Percentiles rank a stretch among this genome's conserved stretches.
phyloP scores from a whole-genome alignment of 1,284 basidiomycete species.

The Ceratobasidium sp. region DNA sequence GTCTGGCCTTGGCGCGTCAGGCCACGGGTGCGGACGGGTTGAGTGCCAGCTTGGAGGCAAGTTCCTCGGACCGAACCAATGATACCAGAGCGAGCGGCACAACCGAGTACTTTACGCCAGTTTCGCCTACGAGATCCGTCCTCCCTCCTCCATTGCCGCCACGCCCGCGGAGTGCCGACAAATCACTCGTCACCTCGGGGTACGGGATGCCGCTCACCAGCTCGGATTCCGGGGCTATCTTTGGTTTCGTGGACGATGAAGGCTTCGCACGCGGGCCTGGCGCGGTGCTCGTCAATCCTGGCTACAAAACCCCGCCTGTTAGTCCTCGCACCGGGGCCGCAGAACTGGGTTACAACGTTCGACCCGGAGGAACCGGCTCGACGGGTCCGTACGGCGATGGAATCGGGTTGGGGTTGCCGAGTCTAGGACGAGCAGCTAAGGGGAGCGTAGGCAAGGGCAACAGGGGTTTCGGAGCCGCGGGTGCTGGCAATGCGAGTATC shows the following conservation, averaged over 20 bases:
- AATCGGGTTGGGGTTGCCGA: constrained; percentile 35
- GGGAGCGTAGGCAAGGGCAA: constrained; percentile 25
- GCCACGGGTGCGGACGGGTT: background rate
- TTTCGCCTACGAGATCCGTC: constrained; percentile 17
- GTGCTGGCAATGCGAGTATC: background rate
- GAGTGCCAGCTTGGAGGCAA: background rate
- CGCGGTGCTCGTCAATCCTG: background rate
- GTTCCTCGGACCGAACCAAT: background rate
- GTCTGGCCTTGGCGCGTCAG: background rate
- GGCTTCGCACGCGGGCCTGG: background rate
- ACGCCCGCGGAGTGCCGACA: constrained; percentile 2
- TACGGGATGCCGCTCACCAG: background rate
- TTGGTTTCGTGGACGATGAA: background rate
- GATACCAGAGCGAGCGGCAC: constrained; percentile 2
- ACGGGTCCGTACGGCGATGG: constrained; percentile 26
- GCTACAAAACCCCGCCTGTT: constrained; percentile 24
- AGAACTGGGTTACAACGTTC: constrained; percentile 27
- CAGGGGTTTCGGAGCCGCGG: background rate
- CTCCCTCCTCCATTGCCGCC: constrained; percentile 29
- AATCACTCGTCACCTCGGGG: background rate
- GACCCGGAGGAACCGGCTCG: constrained; percentile 12
- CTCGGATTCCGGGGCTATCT: background rate
- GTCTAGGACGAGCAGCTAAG: constrained; percentile 27
- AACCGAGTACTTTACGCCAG: constrained; percentile 35
- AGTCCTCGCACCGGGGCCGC: constrained; percentile 27